Conservation (phyloP, 306 rosid genomes). For the Nissolia schottii region DNA sequence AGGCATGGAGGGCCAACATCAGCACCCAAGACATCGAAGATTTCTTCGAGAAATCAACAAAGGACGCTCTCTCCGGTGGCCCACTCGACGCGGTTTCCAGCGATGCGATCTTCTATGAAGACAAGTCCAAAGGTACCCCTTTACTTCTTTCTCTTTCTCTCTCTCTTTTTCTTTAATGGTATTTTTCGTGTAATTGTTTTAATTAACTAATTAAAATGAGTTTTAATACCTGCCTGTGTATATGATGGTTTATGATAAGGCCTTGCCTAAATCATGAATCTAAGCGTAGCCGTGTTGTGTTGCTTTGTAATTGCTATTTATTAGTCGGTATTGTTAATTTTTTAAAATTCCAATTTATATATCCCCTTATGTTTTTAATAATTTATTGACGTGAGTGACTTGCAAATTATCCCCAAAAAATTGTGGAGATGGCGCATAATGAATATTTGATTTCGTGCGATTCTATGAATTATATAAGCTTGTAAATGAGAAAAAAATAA, state of each 20-base stretch:
- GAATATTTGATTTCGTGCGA: not conserved
- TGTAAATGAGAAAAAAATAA: not conserved
- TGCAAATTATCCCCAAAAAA: not conserved
- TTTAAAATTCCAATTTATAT: too few relatives aligned
- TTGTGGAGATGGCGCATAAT: not conserved
- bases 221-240: too few relatives aligned
- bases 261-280: too few relatives aligned
- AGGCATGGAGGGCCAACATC: slow-evolving; percentile 86
- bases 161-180: too few relatives aligned
- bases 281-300: too few relatives aligned
- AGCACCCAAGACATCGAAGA: slow-evolving; percentile 74
- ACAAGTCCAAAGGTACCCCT: slow-evolving; percentile 58
- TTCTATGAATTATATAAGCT: not conserved
- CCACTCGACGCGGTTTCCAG: slow-evolving; percentile 46
- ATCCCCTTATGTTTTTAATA: not conserved
- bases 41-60: slow-evolving; percentile 66
- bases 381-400: not conserved
- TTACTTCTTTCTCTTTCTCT: not conserved
- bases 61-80: slow-evolving; percentile 78
- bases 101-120: slow-evolving; percentile 62
- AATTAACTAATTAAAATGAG: not conserved
- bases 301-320: not conserved
- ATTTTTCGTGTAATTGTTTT: not conserved
- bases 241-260: too few relatives aligned
- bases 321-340: not conserved